A percentile compares a stretch with the other conserved stretches of the same genome.
These are phyloP conservation scores for Sambucus nigra DNA, from an alignment of 129 eudicot genomes.

Conservation along the genomic window DNA sequence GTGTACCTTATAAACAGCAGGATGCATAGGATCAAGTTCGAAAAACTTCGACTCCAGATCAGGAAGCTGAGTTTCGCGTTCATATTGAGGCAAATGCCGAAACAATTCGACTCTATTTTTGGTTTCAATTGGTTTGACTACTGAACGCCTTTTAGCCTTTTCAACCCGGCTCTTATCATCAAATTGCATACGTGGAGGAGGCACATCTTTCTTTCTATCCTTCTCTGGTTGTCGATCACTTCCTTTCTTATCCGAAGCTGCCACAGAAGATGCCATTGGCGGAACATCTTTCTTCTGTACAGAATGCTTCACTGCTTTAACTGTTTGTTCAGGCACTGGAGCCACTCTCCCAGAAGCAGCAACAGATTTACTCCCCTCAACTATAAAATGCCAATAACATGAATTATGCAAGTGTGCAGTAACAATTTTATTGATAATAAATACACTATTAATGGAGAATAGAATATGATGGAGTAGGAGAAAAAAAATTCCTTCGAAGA, in stretches of 20 bases:
- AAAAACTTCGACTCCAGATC: slow-evolving; percentile 75
- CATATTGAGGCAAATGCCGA: slow-evolving; percentile 91
- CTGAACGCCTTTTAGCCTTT: slow-evolving; percentile 79
- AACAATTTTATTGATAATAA: too few relatives aligned
- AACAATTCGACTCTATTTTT: slow-evolving; percentile 76
- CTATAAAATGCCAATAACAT: slow-evolving; percentile 17
- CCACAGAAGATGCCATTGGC: slow-evolving; percentile 22
- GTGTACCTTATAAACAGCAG: slow-evolving; percentile 86
- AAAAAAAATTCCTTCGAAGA: too few relatives aligned
- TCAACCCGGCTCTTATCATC: slow-evolving; percentile 86
- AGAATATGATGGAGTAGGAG: too few relatives aligned
- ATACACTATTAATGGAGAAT: too few relatives aligned
- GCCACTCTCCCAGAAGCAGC: slow-evolving; percentile 22
- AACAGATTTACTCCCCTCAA: slow-evolving; percentile 26
- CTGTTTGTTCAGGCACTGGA: slow-evolving; percentile 11
- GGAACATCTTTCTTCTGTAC: slow-evolving; percentile 48
- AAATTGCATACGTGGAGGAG: slow-evolving; percentile 91
- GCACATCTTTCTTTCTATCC: slow-evolving; percentile 76
- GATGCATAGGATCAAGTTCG: slow-evolving; percentile 66
- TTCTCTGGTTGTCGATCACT: slow-evolving; percentile 62
- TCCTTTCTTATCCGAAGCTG: slow-evolving; percentile 55
- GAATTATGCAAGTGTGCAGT: slow-evolving; percentile 9
- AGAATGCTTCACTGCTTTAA: slow-evolving; percentile 32
- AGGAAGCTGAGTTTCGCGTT: slow-evolving; percentile 61
- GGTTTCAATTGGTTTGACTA: slow-evolving; percentile 71